phyloP scores from a whole-genome alignment of 2,329 filamentous ascomycete species.

The Hyphodiscus sp. region DNA sequence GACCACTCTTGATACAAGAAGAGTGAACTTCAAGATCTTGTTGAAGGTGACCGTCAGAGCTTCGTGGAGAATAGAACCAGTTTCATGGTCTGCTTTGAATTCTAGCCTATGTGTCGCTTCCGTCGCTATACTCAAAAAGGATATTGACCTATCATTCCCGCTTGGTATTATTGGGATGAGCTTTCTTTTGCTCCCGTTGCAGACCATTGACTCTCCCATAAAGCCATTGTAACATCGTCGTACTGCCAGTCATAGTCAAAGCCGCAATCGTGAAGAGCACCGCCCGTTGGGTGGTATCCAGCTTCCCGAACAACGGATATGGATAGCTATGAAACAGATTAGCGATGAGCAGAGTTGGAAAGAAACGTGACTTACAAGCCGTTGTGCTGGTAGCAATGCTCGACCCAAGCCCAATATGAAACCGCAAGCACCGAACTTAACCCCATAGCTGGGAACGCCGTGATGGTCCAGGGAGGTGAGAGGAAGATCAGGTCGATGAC shows the following conservation, averaged over 20 bases:
- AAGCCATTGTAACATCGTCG: slow-evolving; percentile 59
- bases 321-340: slow-evolving; percentile 56
- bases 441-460: slow-evolving; percentile 50
- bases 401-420: slow-evolving; percentile 71
- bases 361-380: slow-evolving; percentile 44
- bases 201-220: slow-evolving; percentile 62
- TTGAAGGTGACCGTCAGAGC: neutral
- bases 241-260: slow-evolving; percentile 64
- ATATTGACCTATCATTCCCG: slow-evolving; percentile 15
- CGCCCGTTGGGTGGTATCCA: slow-evolving; percentile 59
- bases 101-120: neutral
- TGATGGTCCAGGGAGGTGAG: slow-evolving; percentile 66
- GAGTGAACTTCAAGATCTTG: too few species aligned
- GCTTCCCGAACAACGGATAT: slow-evolving; percentile 73
- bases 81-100: neutral
- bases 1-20: too few species aligned
- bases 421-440: slow-evolving; percentile 55
- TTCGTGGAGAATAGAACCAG: neutral
- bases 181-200: slow-evolving; percentile 32
- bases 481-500: slow-evolving; percentile 60
- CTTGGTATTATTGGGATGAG: slow-evolving; percentile 21
- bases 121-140: neutral
- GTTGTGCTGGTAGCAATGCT: slow-evolving; percentile 63
- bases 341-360: slow-evolving; percentile 5
- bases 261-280: slow-evolving; percentile 66